Conservation (phyloP, 179 eudicot genomes). For the Beta corolliflora region DNA sequence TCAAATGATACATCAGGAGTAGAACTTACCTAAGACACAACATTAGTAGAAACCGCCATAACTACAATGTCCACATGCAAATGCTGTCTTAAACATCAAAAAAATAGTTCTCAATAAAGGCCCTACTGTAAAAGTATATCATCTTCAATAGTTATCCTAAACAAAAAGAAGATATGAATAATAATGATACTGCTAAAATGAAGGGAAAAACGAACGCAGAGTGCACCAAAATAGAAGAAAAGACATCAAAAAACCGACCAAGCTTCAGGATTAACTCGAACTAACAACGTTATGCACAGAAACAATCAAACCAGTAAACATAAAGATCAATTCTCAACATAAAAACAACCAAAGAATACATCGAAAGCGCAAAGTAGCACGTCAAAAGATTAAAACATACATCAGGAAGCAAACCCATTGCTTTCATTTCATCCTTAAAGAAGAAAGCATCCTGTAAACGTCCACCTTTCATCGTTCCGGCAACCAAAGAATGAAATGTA, state of each 20-base stretch:
- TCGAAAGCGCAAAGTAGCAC: background rate
- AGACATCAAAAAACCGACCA: background rate
- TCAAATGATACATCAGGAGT: background rate
- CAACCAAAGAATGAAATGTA: slow-evolving; percentile 71
- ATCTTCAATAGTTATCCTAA: background rate
- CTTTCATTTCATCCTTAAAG: slow-evolving; percentile 81
- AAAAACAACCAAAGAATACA: background rate
- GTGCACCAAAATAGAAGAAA: background rate
- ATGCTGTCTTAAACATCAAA: background rate
- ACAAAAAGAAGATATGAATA: background rate
- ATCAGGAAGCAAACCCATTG: slow-evolving; percentile 95
- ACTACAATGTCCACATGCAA: background rate
- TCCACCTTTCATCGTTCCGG: slow-evolving; percentile 77
- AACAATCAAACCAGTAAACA: background rate
- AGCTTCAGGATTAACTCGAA: background rate
- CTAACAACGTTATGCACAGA: background rate
- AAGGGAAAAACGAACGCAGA: background rate
- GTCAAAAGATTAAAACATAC: slow-evolving; percentile 42
- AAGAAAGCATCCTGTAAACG: slow-evolving; percentile 84
- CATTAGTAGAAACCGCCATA: background rate
- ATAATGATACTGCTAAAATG: background rate
- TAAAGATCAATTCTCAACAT: background rate
- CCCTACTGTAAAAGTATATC: background rate
- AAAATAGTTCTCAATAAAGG: background rate
- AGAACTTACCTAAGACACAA: background rate